phyloP scores from a whole-genome alignment of 495 filamentous ascomycete species.

The Astrocystis sublimbata region DNA sequence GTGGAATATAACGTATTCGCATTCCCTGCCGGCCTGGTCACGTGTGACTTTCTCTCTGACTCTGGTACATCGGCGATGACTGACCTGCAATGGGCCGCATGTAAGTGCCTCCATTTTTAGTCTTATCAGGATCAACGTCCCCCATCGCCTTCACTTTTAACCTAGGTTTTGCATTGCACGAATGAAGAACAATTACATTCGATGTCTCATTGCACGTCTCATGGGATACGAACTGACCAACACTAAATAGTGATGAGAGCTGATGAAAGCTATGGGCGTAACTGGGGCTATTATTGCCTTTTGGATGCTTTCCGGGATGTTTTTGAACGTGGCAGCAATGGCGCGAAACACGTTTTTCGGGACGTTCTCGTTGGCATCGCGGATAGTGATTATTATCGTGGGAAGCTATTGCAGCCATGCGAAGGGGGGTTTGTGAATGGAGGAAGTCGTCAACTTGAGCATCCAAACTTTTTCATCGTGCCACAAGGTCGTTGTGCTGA shows the following conservation, averaged over 20 bases:
- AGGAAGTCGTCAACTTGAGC: constrained; percentile 11
- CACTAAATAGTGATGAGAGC: constrained; percentile 4
- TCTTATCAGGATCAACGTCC: background rate
- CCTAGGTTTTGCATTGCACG: background rate
- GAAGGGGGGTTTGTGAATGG: constrained; percentile 18
- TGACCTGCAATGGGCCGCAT: constrained; percentile 16
- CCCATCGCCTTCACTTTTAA: background rate
- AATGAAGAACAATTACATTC: background rate
- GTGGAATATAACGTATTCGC: constrained; percentile 16
- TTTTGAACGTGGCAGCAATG: constrained; percentile 7
- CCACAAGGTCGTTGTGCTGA: constrained; percentile 20
- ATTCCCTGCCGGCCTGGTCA: constrained; percentile 12
- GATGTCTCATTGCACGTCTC: background rate
- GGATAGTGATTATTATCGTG: constrained; percentile 5
- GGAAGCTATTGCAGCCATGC: background rate
- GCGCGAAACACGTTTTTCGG: background rate
- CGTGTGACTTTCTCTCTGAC: constrained; percentile 15
- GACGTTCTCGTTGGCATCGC: background rate
- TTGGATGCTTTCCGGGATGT: constrained; percentile 14
- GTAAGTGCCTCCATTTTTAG: background rate
- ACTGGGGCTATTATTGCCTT: constrained; percentile 18
- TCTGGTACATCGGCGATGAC: constrained; percentile 19
- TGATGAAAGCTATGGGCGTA: constrained; percentile 19
- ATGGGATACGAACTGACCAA: background rate
- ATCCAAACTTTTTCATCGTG: constrained; percentile 15